These are phyloP conservation scores for Leccinum longicurvipes DNA, from an alignment of 768 basidiomycete species.

Conservation along the genomic window DNA sequence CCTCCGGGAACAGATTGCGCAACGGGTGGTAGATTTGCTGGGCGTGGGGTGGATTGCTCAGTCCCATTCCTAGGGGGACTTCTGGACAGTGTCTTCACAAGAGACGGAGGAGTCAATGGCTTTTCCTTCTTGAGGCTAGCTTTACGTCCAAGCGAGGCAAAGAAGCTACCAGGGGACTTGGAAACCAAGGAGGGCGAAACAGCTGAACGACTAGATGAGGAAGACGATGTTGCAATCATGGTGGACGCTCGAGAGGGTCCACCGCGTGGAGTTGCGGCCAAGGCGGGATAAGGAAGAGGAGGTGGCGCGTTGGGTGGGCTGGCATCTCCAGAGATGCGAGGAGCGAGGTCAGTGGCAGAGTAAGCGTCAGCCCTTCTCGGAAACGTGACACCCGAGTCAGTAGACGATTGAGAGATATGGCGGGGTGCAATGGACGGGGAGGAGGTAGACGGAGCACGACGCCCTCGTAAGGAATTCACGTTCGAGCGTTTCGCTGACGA, in stretches of 20 bases:
- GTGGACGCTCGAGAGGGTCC: conserved; percentile 31
- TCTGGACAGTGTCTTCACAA: conserved; percentile 36
- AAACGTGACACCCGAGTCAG: conserved; percentile 75
- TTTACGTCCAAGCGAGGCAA: conserved; percentile 72
- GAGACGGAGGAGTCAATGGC: conserved; percentile 30
- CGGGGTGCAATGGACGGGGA: conserved; percentile 54
- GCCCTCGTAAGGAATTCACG: conserved; percentile 20
- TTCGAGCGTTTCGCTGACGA: conserved; percentile 27
- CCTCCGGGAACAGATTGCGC: conserved; percentile 67
- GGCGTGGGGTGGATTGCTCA: conserved; percentile 29
- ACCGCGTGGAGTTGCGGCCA: conserved; percentile 40
- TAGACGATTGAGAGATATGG: conserved; percentile 68
- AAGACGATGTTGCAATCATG: conserved; percentile 37
- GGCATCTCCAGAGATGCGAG: conserved; percentile 43
- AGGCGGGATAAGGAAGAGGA: conserved; percentile 70
- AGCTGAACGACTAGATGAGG: conserved; percentile 47
- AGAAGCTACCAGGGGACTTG: conserved; percentile 59
- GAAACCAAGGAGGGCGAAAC: conserved; percentile 38
- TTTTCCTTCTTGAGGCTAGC: conserved; percentile 49
- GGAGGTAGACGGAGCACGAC: conserved; percentile 35
- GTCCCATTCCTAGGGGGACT: conserved; percentile 29
- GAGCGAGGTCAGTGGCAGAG: conserved; percentile 70
- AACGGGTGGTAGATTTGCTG: conserved; percentile 26
- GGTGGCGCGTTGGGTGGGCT: conserved; percentile 55
- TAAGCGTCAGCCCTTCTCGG: conserved; percentile 77